phyloP scores from a whole-genome alignment of 2,329 filamentous ascomycete species.

The Colletotrichum acutatum region DNA sequence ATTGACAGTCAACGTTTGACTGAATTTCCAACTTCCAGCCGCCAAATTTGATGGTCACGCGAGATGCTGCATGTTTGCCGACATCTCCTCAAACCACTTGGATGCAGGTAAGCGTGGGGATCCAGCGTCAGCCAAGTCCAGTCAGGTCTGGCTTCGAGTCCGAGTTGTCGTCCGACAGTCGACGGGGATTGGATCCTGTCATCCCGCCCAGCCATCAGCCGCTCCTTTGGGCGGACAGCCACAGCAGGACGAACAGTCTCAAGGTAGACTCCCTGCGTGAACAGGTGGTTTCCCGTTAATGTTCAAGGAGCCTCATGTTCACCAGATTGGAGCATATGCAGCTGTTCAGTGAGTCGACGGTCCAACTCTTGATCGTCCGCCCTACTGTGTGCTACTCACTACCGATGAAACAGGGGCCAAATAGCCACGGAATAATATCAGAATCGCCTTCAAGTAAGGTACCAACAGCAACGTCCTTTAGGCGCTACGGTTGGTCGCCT shows the following conservation, averaged over 20 bases:
- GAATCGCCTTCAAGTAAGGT: not conserved
- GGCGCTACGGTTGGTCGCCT: slow-evolving; percentile 22
- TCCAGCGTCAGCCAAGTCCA: not conserved
- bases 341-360: not conserved
- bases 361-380: not conserved
- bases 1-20: not conserved
- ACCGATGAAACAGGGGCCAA: slow-evolving; percentile 32
- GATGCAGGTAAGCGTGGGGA: not conserved
- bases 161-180: slow-evolving; percentile 5
- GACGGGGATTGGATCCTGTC: slow-evolving; percentile 27
- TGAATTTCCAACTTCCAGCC: not conserved
- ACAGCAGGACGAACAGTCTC: not conserved
- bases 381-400: not conserved
- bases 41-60: not conserved
- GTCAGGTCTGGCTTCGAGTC: slow-evolving; percentile 11
- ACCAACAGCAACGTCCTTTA: not conserved
- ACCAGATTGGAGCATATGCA: not conserved
- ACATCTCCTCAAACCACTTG: not conserved
- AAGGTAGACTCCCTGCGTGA: not conserved
- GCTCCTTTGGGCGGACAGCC: slow-evolving; percentile 3
- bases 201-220: slow-evolving; percentile 12
- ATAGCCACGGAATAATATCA: not conserved
- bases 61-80: not conserved
- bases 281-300: not conserved
- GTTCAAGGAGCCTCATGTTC: not conserved